Conservation (phyloP, 2,329 filamentous ascomycete species). For the Mollisiaceae sp. region DNA sequence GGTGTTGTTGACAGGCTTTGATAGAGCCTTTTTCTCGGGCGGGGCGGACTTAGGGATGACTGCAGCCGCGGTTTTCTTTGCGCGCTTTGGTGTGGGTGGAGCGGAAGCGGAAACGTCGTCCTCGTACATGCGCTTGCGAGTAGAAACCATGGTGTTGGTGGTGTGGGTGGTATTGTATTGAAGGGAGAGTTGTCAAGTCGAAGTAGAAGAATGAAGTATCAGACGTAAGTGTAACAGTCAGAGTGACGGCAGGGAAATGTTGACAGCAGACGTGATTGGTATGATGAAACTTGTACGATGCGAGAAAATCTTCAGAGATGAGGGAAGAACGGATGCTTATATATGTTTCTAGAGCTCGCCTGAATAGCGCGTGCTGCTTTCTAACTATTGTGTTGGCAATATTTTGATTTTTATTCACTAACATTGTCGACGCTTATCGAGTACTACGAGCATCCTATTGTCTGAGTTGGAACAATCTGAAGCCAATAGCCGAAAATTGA, state of each 20-base stretch:
- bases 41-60: background rate
- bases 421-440: background rate
- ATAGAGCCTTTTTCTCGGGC: background rate
- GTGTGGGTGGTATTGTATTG: background rate
- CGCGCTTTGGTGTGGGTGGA: background rate
- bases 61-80: background rate
- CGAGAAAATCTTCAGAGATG: background rate
- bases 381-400: background rate
- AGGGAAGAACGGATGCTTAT: background rate
- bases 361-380: background rate
- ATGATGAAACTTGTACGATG: background rate
- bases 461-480: background rate
- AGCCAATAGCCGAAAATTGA: too few relatives aligned
- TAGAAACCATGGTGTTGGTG: background rate
- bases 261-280: background rate
- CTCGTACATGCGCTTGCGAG: background rate
- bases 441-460: background rate
- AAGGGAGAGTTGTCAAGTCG: background rate
- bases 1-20: background rate
- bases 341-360: background rate
- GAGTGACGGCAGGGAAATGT: background rate
- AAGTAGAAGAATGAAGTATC: background rate
- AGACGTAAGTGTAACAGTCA: background rate
- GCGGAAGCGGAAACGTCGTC: background rate
- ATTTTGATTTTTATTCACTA: background rate